Evolutionary conservation across 352 stramenopile species (phyloP).

Genomic region (Elongisporangium anandrum): DNA sequence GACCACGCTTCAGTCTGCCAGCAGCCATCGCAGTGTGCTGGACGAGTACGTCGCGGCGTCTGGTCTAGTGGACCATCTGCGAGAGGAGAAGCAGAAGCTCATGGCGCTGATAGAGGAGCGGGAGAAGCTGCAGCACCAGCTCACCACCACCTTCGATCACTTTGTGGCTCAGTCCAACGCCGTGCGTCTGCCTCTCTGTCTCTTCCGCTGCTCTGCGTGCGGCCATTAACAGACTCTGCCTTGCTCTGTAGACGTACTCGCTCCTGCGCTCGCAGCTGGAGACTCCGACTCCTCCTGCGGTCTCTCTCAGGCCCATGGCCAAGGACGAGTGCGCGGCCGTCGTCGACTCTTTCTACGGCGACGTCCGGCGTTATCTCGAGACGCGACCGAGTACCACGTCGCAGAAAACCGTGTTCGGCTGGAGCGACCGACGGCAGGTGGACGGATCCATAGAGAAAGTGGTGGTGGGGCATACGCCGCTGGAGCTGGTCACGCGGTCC

Average conservation of each 20-base stretch:
- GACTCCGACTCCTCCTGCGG: too few species aligned
- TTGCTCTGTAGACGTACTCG: too few species aligned
- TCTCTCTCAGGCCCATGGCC: conserved; percentile 11
- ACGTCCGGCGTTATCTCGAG: conserved; percentile 38
- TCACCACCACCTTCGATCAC: conserved; percentile 25
- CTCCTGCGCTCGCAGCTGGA: too few species aligned
- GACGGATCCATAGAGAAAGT: conserved; percentile 26
- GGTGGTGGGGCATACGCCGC: conserved; percentile 16
- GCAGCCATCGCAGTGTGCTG: too few species aligned
- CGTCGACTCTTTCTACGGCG: conserved; percentile 23
- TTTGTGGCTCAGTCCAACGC: conserved; percentile 8
- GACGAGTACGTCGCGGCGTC: conserved; percentile 42
- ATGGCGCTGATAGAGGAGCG: conserved; percentile 32
- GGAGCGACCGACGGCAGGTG: conserved; percentile 27
- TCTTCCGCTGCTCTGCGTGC: too few species aligned
- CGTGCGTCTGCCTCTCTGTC: background rate
- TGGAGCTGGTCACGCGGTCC: too few species aligned
- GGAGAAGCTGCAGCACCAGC: conserved; percentile 32
- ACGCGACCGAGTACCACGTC: conserved; percentile 36
- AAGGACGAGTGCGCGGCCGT: conserved; percentile 36
- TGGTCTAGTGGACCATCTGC: conserved; percentile 41
- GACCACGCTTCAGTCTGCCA: too few species aligned
- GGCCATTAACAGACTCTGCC: too few species aligned
- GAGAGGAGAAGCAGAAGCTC: conserved; percentile 44
- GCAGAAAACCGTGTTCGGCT: conserved; percentile 38